Evolutionary conservation across 2,329 filamentous ascomycete species (phyloP), one percentile per base, ranked within the genome.

Genomic region (Botrytis fabae): DNA sequence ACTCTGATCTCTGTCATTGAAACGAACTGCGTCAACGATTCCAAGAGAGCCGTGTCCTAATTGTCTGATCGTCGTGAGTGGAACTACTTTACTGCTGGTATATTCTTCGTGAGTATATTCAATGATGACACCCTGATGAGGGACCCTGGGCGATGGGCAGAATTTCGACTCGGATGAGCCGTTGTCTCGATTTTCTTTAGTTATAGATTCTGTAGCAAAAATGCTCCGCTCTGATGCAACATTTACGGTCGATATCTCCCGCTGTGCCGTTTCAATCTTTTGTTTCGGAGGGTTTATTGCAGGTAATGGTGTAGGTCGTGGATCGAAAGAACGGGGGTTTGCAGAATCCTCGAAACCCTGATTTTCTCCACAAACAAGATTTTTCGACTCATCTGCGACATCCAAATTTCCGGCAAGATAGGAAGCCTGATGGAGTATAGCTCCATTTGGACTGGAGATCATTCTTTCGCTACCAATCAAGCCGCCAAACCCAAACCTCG

Each of bases 1-100:
- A 4, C 60, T 46, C 62, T 71, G 44, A n/a, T 48, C n/a, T 20
- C 61, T 54, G 1, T 35, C 71, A 28, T 63, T 42, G 4, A 38
- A 18, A 10, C 74, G 68, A 5, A 76, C 75, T 12, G 74, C 75
- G 20, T 76, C 75, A 1, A 76, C 74, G 42, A 68, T 73, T 35
- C 75, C 74, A 25, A 75, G 70, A 5, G 75, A 76, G 9, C 75
- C 74, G 54, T 76, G 70, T 0, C 75, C 75, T 32, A 75, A 57
- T 60, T 76, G 75, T 22, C 71, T 75, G 38, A 75, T 63, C 3
- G 71, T 73, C 1, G 22, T 65, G 7, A 70, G 73, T 22, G 75
- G 75, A 18, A 75, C 60, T 7, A n/a, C 9, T 63, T 73, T 74
- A 18, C 68, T 46, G 22, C 60, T 76, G 18, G 14, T 9, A 48